phyloP scores from a whole-genome alignment of 2,329 filamentous ascomycete genomes.

The Fonsecaea nubica region DNA sequence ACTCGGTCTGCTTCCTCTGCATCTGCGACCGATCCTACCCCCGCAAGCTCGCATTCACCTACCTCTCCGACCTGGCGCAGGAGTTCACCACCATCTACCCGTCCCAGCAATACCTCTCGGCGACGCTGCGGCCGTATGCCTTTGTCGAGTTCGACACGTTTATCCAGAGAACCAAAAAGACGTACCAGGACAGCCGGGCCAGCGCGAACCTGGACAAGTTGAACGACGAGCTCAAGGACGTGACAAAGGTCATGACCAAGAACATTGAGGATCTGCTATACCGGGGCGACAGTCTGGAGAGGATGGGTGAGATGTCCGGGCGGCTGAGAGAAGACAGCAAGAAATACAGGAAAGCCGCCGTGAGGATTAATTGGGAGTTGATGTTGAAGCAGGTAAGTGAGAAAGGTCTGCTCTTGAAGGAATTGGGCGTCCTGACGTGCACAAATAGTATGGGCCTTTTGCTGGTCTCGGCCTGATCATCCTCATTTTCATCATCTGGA shows the following conservation, averaged over 20 bases:
- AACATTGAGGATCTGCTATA: conserved; percentile 99
- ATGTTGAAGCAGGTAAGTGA: conserved; percentile 78
- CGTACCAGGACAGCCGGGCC: conserved; percentile 90
- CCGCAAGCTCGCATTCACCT: conserved; percentile 97
- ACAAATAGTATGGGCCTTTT: conserved; percentile 78
- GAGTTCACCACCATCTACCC: conserved; percentile 92
- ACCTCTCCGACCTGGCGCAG: conserved; percentile 86
- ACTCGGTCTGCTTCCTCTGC: conserved; percentile 86
- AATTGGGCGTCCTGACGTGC: conserved; percentile 24
- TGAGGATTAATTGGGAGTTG: conserved; percentile 97
- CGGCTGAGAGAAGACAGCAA: conserved; percentile 88
- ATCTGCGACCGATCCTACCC: conserved; percentile 94
- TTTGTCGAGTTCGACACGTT: conserved; percentile 99
- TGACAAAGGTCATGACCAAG: conserved; percentile 99
- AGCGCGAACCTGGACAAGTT: conserved; percentile 92
- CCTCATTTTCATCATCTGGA: conserved; percentile 86
- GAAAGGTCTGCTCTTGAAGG: not conserved
- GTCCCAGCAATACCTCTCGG: conserved; percentile 72
- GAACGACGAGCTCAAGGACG: conserved; percentile 95
- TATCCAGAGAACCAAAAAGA: conserved; percentile 88
- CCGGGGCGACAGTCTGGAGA: conserved; percentile 88
- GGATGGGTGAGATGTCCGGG: conserved; percentile 94
- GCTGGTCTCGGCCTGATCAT: conserved; percentile 81
- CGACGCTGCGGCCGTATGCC: conserved; percentile 84
- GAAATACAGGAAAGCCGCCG: conserved; percentile 91